phyloP scores from a whole-genome alignment of 345 rosid genomes.

The Balakata baccata region DNA sequence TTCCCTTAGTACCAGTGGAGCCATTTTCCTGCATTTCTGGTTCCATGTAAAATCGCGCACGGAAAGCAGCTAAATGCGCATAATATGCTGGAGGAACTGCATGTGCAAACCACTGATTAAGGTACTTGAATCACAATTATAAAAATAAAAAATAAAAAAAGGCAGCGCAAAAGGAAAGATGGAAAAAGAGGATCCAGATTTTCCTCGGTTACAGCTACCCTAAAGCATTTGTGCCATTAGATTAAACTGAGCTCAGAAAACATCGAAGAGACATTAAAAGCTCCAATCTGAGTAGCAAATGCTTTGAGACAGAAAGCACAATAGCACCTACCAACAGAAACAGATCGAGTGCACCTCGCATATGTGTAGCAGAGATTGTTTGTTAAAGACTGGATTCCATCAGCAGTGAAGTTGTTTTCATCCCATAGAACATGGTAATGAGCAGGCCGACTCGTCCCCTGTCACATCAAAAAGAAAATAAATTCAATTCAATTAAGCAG shows the following conservation, averaged over 20 bases:
- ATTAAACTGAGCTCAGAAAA: not conserved
- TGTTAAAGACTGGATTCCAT: slow-evolving; percentile 91
- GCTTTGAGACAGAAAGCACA: not conserved
- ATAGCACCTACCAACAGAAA: slow-evolving; percentile 68
- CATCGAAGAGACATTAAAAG: not conserved
- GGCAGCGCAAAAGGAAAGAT: not conserved
- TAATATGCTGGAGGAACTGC: slow-evolving; percentile 98
- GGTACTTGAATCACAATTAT: not conserved
- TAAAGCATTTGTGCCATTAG: not conserved
- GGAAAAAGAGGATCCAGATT: not conserved
- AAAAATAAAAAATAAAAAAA: not conserved
- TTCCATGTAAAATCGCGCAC: slow-evolving; percentile 95
- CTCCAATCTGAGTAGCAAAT: not conserved
- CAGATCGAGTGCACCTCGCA: slow-evolving; percentile 94
- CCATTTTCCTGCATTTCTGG: slow-evolving; percentile 85
- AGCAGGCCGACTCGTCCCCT: slow-evolving; percentile 99
- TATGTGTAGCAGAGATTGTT: slow-evolving; percentile 97
- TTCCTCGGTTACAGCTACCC: not conserved
- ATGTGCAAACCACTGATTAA: slow-evolving; percentile 12
- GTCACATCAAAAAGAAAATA: slow-evolving; percentile 9
- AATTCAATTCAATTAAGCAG: not conserved
- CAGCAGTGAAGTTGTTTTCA: slow-evolving; percentile 94
- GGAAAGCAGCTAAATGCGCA: slow-evolving; percentile 95
- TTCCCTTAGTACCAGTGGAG: slow-evolving; percentile 34
- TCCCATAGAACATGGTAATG: slow-evolving; percentile 99